These are phyloP conservation scores for Aspergillus taichungensis DNA, from an alignment of 495 filamentous ascomycete genomes.

Conservation along the genomic window DNA sequence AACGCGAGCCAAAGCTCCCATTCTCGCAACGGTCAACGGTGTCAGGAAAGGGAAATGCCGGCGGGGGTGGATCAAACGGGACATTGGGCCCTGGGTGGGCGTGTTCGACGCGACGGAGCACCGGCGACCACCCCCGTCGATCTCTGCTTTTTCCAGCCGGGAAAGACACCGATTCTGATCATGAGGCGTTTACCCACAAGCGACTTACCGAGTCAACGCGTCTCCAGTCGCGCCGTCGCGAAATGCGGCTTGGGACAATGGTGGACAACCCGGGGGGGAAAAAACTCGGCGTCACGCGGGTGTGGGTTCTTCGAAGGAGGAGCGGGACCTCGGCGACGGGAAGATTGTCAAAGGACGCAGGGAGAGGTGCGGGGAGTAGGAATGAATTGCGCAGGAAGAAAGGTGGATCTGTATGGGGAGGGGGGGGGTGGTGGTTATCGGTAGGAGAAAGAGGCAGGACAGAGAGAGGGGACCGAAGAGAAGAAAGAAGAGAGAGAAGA, in stretches of 20 bases:
- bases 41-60: not conserved
- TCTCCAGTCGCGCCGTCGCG: slow-evolving; percentile 15
- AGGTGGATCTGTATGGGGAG: slow-evolving; percentile 12
- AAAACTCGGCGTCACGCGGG: slow-evolving; percentile 1
- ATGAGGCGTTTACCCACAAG: not conserved
- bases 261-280: slow-evolving; percentile 3
- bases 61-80: slow-evolving; percentile 1
- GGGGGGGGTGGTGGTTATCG: too few relatives aligned
- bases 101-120: too few relatives aligned
- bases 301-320: slow-evolving; percentile 6
- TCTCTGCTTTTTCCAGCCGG: not conserved
- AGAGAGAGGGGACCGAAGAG: slow-evolving; percentile 13
- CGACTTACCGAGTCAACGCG: slow-evolving; percentile 19
- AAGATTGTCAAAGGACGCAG: too few relatives aligned
- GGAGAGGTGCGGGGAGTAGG: slow-evolving; percentile 7
- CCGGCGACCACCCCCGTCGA: too few relatives aligned
- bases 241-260: slow-evolving; percentile 2
- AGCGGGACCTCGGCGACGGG: not conserved
- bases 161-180: not conserved
- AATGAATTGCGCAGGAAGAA: slow-evolving; percentile 3
- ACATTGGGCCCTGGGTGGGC: not conserved
- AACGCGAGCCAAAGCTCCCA: not conserved
- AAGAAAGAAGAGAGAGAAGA: slow-evolving; percentile 26
- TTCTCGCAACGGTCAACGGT: too few relatives aligned
- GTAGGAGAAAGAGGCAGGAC: slow-evolving; percentile 9